Percentiles rank a stretch among this genome's conserved stretches.
phyloP scores from a whole-genome alignment of 768 basidiomycete genomes.

The Roridomyces roridus region DNA sequence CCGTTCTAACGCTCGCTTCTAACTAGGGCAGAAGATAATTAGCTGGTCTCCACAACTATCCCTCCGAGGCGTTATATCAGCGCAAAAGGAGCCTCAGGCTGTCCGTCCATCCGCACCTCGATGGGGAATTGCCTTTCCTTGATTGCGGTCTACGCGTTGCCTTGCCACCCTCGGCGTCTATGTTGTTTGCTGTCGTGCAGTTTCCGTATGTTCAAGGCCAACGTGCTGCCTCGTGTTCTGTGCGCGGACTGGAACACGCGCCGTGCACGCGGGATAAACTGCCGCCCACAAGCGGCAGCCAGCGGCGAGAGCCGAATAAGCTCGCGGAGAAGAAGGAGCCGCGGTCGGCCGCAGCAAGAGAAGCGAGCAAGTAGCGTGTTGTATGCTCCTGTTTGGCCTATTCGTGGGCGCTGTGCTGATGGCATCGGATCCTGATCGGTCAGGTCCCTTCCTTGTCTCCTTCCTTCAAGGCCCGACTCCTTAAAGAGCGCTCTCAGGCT shows the following conservation, averaged over 20 bases:
- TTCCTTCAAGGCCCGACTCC: constrained; percentile 9
- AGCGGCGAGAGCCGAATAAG: constrained; percentile 3
- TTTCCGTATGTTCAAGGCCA: constrained; percentile 6
- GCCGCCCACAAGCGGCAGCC: constrained; percentile 9
- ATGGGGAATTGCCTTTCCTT: constrained; percentile 7
- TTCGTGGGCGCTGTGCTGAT: background rate
- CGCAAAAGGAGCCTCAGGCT: constrained; percentile 19
- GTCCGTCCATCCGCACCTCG: constrained; percentile 4
- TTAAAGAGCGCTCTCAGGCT: constrained; percentile 21
- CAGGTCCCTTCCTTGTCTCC: constrained; percentile 19
- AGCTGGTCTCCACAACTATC: no score
- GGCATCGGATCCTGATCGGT: background rate
- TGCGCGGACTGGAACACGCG: constrained; percentile 10
- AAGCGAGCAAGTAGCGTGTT: constrained; percentile 7
- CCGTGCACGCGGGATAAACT: constrained; percentile 7
- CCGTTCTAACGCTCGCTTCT: background rate
- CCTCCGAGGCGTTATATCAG: constrained; percentile 12
- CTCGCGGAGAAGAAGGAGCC: constrained; percentile 11
- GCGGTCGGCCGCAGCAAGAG: constrained; percentile 11
- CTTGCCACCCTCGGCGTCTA: constrained; percentile 1
- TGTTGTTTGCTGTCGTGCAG: background rate
- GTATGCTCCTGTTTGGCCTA: constrained; percentile 6
- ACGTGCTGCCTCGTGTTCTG: constrained; percentile 23
- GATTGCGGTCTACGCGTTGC: constrained; percentile 4
- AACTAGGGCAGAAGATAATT: background rate